A percentile compares a stretch with the other conserved stretches of the same genome.
Conservation (phyloP, 2,329 filamentous ascomycete genomes). For the Apiospora marii region DNA sequence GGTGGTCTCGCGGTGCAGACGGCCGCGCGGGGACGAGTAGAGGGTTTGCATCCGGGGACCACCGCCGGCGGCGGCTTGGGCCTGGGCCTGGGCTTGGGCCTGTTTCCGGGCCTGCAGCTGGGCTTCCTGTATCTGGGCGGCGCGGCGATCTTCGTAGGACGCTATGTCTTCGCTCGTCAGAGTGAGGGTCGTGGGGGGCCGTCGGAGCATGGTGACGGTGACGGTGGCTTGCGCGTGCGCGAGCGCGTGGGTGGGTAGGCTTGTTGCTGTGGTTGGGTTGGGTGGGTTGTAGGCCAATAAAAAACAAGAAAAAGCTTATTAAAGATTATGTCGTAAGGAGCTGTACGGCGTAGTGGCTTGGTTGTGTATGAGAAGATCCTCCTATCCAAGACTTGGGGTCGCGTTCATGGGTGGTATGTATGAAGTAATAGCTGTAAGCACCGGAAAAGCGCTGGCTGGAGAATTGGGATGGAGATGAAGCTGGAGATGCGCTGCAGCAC, state of each 20-base stretch:
- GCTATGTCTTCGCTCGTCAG: slow-evolving; percentile 76
- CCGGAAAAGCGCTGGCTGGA: slow-evolving; percentile 13
- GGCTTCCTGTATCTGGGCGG: slow-evolving; percentile 30
- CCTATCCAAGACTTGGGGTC: not conserved
- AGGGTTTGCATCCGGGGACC: not conserved
- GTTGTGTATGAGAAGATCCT: not conserved
- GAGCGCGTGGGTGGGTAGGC: not conserved
- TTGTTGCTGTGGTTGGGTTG: not conserved
- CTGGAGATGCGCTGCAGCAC: not conserved
- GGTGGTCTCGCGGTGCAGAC: slow-evolving; percentile 17
- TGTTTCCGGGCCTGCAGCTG: slow-evolving; percentile 20
- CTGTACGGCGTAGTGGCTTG: not conserved
- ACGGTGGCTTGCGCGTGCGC: not conserved
- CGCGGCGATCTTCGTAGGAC: slow-evolving; percentile 71
- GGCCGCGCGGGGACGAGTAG: slow-evolving; percentile 8
- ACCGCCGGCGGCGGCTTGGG: not conserved
- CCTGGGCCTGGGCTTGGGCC: slow-evolving; percentile 18
- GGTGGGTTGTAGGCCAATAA: not conserved
- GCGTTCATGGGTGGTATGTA: not conserved
- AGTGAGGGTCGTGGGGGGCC: slow-evolving; percentile 71
- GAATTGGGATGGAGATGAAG: not conserved
- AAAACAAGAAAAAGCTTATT: not conserved
- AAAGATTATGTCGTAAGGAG: not conserved
- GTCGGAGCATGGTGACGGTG: slow-evolving; percentile 64
- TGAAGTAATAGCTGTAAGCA: not conserved